Base-by-base conservation (phyloP, 1,284 basidiomycete species). In the Phaffia rhodozyma region DNA sequence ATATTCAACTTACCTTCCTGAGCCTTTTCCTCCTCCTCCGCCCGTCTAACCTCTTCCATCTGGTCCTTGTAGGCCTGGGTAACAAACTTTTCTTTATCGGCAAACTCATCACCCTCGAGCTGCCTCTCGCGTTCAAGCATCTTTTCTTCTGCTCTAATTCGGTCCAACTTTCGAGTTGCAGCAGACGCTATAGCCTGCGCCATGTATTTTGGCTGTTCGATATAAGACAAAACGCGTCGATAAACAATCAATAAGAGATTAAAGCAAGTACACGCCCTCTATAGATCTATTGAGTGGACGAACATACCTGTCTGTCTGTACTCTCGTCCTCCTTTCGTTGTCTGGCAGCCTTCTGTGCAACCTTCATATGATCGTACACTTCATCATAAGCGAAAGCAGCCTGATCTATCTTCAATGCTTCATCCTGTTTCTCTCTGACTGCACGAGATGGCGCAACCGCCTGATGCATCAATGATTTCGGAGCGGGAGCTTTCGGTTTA, bases 31-130 rank as follows among this genome's bases (percentile, higher is more conserved):
- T 93, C 92, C 71, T 89, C 89, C 73, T 96, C 96, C 0, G 92
- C 91, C 72, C 79, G 82, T 61, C 89, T 80, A 2, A 97, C 84
- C 75, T 94, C 89, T 57, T 84, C 93, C 84, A 96, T 90, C 76
- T 98, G 96, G 67, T 90, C 87, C 75, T 92, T 92, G 78, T 98
- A 99, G 47, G 91, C 92, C 71, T 92, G 89, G 0, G 96, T 99
- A 54, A 98, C 93, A 71, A 97, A 99, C 27, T 86, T 82, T 67
- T 98, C 96, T 78, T 94, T 98, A 77, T 91, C 94, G 56, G 81
- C 82, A 75, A 91, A 99, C 74, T 93, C 84, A 68, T 94, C 91
- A 0, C 96, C 96, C 76, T 99, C 96, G 29, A 82, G 78, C 73
- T 93, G 90, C 25, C 96, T 83, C 74, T 98, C 94, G 56, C 84